A percentile compares a stretch with the other conserved stretches of the same genome.
Evolutionary conservation across 1,284 basidiomycete species (phyloP).

Genomic region (Ceratobasidium sp.): DNA sequence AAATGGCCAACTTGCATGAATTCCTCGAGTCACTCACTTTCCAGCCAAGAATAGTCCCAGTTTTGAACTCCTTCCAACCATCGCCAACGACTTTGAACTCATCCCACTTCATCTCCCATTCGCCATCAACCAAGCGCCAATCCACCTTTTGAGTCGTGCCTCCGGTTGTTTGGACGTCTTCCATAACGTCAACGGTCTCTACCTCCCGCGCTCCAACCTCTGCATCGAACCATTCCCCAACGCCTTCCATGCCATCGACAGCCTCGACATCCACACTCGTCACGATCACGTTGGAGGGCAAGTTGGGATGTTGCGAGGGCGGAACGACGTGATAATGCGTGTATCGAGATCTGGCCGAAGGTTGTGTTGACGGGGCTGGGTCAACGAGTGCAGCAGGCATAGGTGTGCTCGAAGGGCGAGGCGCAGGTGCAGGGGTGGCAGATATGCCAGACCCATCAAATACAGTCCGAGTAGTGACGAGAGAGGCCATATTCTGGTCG

Average conservation of each 20-base stretch:
- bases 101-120: constrained; percentile 59
- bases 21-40: constrained; percentile 61
- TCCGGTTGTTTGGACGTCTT: background rate
- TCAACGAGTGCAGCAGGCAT: constrained; percentile 45
- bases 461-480: constrained; percentile 71
- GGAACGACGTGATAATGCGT: constrained; percentile 65
- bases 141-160: constrained; percentile 53
- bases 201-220: constrained; percentile 45
- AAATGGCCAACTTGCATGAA: background rate
- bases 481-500: constrained; percentile 58
- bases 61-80: constrained; percentile 55
- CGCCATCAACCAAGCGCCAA: constrained; percentile 60
- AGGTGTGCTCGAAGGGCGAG: constrained; percentile 7
- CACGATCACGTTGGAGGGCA: constrained; percentile 75
- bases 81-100: constrained; percentile 56
- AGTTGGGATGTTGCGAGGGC: constrained; percentile 72
- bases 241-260: constrained; percentile 55
- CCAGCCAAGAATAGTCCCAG: constrained; percentile 66
- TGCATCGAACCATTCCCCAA: constrained; percentile 46
- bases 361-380: constrained; percentile 22
- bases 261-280: constrained; percentile 77
- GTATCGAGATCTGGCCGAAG: constrained; percentile 45
- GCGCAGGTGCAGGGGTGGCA: constrained; percentile 47
- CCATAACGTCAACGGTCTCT: constrained; percentile 50
- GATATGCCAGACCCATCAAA: constrained; percentile 59